Percentiles rank a stretch among this genome's conserved stretches.
These are phyloP conservation scores for Trichoderma pleuroti DNA, from an alignment of 2,329 filamentous ascomycete species.

Conservation along the genomic window DNA sequence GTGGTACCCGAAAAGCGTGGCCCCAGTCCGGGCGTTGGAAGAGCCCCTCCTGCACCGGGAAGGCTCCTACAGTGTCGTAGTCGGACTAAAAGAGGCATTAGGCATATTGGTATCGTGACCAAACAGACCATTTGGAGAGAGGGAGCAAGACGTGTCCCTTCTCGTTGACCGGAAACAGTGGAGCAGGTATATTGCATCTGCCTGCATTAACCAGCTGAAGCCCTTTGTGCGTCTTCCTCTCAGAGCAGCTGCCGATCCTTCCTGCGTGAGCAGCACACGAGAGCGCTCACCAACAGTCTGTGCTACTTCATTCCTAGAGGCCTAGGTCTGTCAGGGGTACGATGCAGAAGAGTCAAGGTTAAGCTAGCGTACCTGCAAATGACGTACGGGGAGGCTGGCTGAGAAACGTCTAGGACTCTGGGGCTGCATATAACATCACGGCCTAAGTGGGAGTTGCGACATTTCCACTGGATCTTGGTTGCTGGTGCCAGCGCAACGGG, in stretches of 20 bases:
- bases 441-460: constrained; percentile 10
- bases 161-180: constrained; percentile 13
- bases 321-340: constrained; percentile 24
- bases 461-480: neutral
- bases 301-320: constrained; percentile 24
- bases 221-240: neutral
- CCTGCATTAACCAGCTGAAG: constrained; percentile 13
- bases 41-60: constrained; percentile 30
- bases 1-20: constrained; percentile 32
- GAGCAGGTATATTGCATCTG: neutral
- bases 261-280: constrained; percentile 15
- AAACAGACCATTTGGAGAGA: neutral
- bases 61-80: constrained; percentile 26
- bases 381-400: constrained; percentile 15
- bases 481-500: constrained; percentile 10
- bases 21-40: constrained; percentile 31
- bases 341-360: constrained; percentile 18
- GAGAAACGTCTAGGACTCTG: constrained; percentile 4
- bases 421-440: constrained; percentile 15
- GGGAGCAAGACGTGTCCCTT: constrained; percentile 13
- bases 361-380: constrained; percentile 19
- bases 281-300: constrained; percentile 16
- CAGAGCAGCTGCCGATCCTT: constrained; percentile 8
- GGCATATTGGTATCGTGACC: constrained; percentile 27
- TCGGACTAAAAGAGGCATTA: constrained; percentile 25